Conservation (phyloP, 2,329 filamentous ascomycete genomes). For the Alternaria ethzedia region DNA sequence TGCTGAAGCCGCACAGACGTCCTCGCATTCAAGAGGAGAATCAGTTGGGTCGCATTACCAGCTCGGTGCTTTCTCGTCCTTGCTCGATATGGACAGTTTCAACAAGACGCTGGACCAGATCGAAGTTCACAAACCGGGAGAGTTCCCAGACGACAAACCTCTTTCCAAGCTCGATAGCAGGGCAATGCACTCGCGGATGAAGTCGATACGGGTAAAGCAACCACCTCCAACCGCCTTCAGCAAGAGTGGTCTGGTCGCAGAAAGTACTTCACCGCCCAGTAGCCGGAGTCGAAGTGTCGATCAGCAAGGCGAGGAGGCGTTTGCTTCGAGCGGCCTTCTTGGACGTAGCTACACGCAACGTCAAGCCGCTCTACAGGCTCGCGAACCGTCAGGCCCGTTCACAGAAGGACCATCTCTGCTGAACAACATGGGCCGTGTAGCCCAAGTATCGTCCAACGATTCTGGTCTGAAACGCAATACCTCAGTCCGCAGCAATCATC, state of each 20-base stretch:
- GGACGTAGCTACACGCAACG: slow-evolving; percentile 59
- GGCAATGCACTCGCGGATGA: slow-evolving; percentile 44
- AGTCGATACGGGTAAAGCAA: slow-evolving; percentile 46
- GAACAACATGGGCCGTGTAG: slow-evolving; percentile 51
- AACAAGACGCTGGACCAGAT: slow-evolving; percentile 51
- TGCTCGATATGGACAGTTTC: slow-evolving; percentile 68
- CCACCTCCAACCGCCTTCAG: slow-evolving; percentile 45
- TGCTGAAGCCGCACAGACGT: slow-evolving; percentile 17
- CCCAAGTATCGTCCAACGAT: slow-evolving; percentile 30
- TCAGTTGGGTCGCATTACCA: slow-evolving; percentile 63
- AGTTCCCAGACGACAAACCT: slow-evolving; percentile 35
- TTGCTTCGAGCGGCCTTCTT: slow-evolving; percentile 56
- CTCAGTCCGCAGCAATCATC: slow-evolving; percentile 42
- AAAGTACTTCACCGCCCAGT: slow-evolving; percentile 20
- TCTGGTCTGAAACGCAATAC: slow-evolving; percentile 37
- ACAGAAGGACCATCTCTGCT: slow-evolving; percentile 65
- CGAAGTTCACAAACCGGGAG: slow-evolving; percentile 27
- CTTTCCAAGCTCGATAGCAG: slow-evolving; percentile 33
- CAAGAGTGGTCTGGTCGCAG: slow-evolving; percentile 23
- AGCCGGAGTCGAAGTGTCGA: slow-evolving; percentile 28
- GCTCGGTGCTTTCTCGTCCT: slow-evolving; percentile 70
- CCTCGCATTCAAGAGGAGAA: slow-evolving; percentile 37
- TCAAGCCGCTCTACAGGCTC: slow-evolving; percentile 48
- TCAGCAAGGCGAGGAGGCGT: slow-evolving; percentile 48
- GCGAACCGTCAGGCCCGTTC: slow-evolving; percentile 56